Evolutionary conservation across 2,329 filamentous ascomycete genomes (phyloP).

Genomic region (Colletotrichum sidae): DNA sequence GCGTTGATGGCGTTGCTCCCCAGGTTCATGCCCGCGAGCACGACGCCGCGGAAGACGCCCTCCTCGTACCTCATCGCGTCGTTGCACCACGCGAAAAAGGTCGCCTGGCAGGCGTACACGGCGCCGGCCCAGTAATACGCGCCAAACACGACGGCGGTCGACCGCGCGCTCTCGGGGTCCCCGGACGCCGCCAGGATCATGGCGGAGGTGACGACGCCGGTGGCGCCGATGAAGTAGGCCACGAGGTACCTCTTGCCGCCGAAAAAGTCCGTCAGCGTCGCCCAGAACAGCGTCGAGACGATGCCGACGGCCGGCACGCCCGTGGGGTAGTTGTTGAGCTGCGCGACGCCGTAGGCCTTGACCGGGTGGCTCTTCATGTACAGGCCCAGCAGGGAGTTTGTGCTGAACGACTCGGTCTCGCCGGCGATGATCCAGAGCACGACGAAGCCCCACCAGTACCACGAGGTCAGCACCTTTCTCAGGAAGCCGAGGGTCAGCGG

Average conservation of each 20-base stretch:
- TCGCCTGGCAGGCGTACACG: slow-evolving; percentile 79
- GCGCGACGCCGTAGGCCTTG: slow-evolving; percentile 55
- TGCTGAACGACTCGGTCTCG: slow-evolving; percentile 77
- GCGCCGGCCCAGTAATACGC: slow-evolving; percentile 78
- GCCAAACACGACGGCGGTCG: slow-evolving; percentile 67
- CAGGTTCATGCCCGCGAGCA: slow-evolving; percentile 79
- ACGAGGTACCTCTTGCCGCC: slow-evolving; percentile 74
- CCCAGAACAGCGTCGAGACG: slow-evolving; percentile 74
- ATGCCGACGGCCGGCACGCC: slow-evolving; percentile 69
- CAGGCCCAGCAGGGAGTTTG: slow-evolving; percentile 68
- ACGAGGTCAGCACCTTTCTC: slow-evolving; percentile 67
- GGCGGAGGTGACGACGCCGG: slow-evolving; percentile 69
- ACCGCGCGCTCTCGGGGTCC: slow-evolving; percentile 49
- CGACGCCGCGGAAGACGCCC: slow-evolving; percentile 71
- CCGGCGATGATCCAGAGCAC: slow-evolving; percentile 77
- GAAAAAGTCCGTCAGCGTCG: slow-evolving; percentile 74
- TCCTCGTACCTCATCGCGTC: slow-evolving; percentile 75
- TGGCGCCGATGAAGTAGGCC: slow-evolving; percentile 75
- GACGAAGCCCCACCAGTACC: slow-evolving; percentile 76
- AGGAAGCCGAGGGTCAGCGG: slow-evolving; percentile 62
- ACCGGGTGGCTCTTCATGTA: slow-evolving; percentile 62
- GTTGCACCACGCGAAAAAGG: slow-evolving; percentile 82
- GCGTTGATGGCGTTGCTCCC: slow-evolving; percentile 76
- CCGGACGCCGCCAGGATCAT: slow-evolving; percentile 69
- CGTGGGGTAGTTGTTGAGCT: slow-evolving; percentile 68